These are phyloP conservation scores for Sonneratia alba DNA, from an alignment of 345 rosid genomes.

Conservation along the genomic window DNA sequence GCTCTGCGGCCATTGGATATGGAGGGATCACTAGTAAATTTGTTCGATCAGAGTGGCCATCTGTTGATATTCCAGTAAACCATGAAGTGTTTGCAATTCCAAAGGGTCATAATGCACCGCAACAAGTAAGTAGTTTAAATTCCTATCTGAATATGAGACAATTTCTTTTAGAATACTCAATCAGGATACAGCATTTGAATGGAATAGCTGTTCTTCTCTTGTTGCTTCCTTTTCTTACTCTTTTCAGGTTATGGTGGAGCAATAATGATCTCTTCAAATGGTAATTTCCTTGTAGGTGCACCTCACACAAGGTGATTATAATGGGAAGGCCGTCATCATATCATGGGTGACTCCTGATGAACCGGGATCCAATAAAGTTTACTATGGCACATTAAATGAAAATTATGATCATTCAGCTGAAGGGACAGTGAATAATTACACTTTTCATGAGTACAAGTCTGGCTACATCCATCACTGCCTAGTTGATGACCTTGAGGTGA, in stretches of 20 bases:
- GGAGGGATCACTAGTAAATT: conserved; percentile 65
- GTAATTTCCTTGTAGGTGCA: conserved; percentile 41
- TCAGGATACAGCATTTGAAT: not conserved
- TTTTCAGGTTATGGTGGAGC: not conserved
- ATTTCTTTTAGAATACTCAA: not conserved
- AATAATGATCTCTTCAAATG: conserved; percentile 4
- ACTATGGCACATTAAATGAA: conserved; percentile 41
- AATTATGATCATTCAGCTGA: conserved; percentile 46
- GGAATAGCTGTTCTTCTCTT: not conserved
- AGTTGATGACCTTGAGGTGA: conserved; percentile 72
- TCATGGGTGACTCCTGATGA: conserved; percentile 83
- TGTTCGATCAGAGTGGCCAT: conserved; percentile 73
- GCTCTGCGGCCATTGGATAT: conserved; percentile 24
- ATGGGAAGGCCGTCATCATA: conserved; percentile 76
- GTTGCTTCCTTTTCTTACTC: not conserved
- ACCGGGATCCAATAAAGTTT: conserved; percentile 49
- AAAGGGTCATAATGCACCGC: conserved; percentile 76
- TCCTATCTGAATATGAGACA: not conserved
- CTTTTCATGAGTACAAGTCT: conserved; percentile 67
- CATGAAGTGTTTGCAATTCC: conserved; percentile 64
- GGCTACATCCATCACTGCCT: conserved; percentile 85
- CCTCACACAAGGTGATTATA: conserved; percentile 90
- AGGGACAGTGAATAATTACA: conserved; percentile 55
- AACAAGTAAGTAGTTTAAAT: conserved; percentile 44
- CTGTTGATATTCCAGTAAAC: conserved; percentile 71